A percentile compares a stretch with the other conserved stretches of the same genome.
Conservation (phyloP, 306 rosid species). For the Urtica urens region DNA sequence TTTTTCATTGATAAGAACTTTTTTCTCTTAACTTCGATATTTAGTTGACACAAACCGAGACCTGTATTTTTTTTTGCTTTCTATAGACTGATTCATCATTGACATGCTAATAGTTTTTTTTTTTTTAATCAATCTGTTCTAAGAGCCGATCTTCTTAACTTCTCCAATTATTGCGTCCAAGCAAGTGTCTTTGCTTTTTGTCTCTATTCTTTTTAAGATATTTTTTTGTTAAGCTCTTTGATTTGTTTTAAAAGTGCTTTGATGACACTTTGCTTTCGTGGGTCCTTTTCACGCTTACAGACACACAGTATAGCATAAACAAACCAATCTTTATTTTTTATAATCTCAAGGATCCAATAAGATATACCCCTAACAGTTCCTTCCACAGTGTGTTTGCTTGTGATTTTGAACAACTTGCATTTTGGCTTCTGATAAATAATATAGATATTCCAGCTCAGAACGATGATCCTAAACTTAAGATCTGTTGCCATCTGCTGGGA, state of each 20-base stretch:
- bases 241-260: background rate
- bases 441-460: background rate
- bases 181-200: too few species aligned
- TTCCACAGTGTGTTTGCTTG: background rate
- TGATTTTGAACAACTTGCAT: background rate
- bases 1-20: too few species aligned
- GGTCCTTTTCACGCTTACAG: background rate
- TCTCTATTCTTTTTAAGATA: background rate
- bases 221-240: background rate
- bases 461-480: constrained; percentile 1
- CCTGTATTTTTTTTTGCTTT: too few species aligned
- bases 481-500: background rate
- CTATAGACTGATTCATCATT: too few species aligned
- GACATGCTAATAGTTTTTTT: too few species aligned
- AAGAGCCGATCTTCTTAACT: too few species aligned
- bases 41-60: too few species aligned
- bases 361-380: background rate
- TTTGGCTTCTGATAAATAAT: background rate
- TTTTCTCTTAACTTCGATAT: too few species aligned
- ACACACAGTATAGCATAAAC: background rate
- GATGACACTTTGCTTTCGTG: background rate
- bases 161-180: too few species aligned
- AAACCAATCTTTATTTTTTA: too few species aligned
- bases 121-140: too few species aligned
- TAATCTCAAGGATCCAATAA: background rate